These are phyloP conservation scores for Streptanthus diversifolius DNA, from an alignment of 345 rosid species.

Conservation along the genomic window DNA sequence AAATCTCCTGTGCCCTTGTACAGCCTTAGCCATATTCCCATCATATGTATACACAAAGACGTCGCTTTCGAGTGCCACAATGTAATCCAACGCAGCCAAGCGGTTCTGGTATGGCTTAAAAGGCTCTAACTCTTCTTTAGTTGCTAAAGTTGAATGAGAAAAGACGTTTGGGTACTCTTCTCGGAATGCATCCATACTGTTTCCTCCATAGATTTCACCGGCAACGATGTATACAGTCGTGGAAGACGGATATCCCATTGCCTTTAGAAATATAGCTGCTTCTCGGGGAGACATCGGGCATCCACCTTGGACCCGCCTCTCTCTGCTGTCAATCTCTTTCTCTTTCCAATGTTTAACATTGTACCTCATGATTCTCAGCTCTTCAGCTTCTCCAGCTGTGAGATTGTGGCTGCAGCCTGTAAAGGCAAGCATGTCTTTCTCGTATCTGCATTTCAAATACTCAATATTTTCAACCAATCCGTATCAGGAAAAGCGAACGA, in stretches of 20 bases:
- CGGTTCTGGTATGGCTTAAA: constrained; percentile 84
- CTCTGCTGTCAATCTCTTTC: constrained; percentile 81
- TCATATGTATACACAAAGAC: constrained; percentile 95
- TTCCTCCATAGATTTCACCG: constrained; percentile 76
- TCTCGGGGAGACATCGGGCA: constrained; percentile 99
- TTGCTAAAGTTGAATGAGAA: constrained; percentile 69
- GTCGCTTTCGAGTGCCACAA: constrained; percentile 84
- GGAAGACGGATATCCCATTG: constrained; percentile 88
- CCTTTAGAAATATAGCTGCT: constrained; percentile 90
- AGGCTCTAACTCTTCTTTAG: constrained; percentile 71
- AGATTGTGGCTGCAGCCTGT: constrained; percentile 98
- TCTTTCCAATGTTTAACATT: constrained; percentile 89
- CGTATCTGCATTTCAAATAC: constrained; percentile 54
- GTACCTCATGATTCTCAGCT: constrained; percentile 79
- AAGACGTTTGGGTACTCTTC: constrained; percentile 82
- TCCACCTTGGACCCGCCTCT: constrained; percentile 72
- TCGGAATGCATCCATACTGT: constrained; percentile 73
- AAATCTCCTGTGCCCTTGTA: constrained; percentile 87
- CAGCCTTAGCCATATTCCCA: constrained; percentile 99
- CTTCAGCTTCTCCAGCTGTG: constrained; percentile 63
- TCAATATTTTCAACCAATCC: not conserved
- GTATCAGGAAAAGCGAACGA: not conserved
- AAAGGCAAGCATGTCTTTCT: constrained; percentile 98
- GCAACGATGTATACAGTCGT: constrained; percentile 91
- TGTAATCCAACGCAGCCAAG: constrained; percentile 86